Evolutionary conservation across 306 rosid genomes (phyloP).

Genomic region (barrel medic (Medicago truncatula)): DNA sequence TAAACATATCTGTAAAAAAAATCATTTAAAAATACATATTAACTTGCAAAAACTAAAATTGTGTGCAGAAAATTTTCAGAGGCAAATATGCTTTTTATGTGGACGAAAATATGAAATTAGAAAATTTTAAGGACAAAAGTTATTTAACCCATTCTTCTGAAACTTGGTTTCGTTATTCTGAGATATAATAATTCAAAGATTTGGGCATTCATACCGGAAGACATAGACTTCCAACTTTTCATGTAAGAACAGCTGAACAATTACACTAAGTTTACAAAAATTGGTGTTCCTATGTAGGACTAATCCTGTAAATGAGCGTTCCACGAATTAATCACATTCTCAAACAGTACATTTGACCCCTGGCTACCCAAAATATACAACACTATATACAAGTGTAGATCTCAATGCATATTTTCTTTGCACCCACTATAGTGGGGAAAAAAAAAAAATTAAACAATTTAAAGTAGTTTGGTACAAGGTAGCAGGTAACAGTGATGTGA

Average conservation of each 20-base stretch:
- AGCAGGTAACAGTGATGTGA: slow-evolving; percentile 33
- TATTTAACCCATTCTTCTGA: not conserved
- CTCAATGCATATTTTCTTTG: slow-evolving; percentile 33
- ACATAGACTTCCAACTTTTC: slow-evolving; percentile 3
- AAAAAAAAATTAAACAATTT: slow-evolving; percentile 37
- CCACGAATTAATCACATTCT: slow-evolving; percentile 33
- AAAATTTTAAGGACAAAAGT: too few relatives aligned
- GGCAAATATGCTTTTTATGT: too few relatives aligned
- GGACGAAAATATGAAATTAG: not conserved
- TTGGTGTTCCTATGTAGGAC: slow-evolving; percentile 35
- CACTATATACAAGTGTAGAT: slow-evolving; percentile 54
- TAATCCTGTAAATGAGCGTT: slow-evolving; percentile 29
- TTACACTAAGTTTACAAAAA: slow-evolving; percentile 39
- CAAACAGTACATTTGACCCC: slow-evolving; percentile 32
- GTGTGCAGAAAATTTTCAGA: too few relatives aligned
- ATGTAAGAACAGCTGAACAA: slow-evolving; percentile 8
- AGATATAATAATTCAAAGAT: not conserved
- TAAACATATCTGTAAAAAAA: too few relatives aligned
- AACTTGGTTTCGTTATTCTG: not conserved
- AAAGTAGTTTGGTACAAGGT: slow-evolving; percentile 45
- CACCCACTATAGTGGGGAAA: slow-evolving; percentile 29
- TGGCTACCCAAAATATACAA: slow-evolving; percentile 52
- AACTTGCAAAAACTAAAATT: too few relatives aligned
- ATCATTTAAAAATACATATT: too few relatives aligned
- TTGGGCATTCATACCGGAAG: not conserved